phyloP scores from a whole-genome alignment of 2,329 filamentous ascomycete species.

The Rosellinia necatrix region DNA sequence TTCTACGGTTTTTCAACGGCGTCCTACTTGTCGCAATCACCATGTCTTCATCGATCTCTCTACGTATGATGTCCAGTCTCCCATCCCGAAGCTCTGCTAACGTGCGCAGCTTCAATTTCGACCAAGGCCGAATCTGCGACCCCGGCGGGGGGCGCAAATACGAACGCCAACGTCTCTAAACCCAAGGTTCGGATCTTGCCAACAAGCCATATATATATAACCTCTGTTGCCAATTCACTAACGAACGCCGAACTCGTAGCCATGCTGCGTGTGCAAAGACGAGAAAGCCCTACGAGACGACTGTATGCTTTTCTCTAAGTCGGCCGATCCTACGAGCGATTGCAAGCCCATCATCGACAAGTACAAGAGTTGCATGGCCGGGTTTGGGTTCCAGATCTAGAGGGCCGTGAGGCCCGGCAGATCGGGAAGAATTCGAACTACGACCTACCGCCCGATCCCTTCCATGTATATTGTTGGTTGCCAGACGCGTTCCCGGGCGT shows the following conservation, averaged over 20 bases:
- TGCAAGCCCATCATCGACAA: slow-evolving; percentile 82
- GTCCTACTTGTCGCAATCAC: slow-evolving; percentile 13
- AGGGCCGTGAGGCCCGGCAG: background rate
- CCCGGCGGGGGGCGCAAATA: slow-evolving; percentile 25
- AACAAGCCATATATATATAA: background rate
- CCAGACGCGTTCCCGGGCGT: slow-evolving; percentile 1
- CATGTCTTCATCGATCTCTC: slow-evolving; percentile 26
- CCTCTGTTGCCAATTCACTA: background rate
- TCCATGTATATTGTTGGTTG: slow-evolving; percentile 11
- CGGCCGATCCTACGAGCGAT: slow-evolving; percentile 79
- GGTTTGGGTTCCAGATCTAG: slow-evolving; percentile 82
- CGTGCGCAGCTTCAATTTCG: slow-evolving; percentile 34
- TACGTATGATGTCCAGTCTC: slow-evolving; percentile 29
- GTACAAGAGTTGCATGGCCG: slow-evolving; percentile 91
- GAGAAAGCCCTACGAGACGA: slow-evolving; percentile 93
- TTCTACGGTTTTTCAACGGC: slow-evolving; percentile 3
- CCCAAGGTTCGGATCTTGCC: slow-evolving; percentile 39
- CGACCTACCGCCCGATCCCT: background rate
- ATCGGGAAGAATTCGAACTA: background rate
- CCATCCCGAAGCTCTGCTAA: slow-evolving; percentile 22
- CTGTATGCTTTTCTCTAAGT: slow-evolving; percentile 96
- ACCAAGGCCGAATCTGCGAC: slow-evolving; percentile 35
- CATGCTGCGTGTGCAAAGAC: slow-evolving; percentile 96
- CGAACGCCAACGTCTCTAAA: slow-evolving; percentile 36
- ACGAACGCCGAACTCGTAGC: slow-evolving; percentile 56